A percentile compares a stretch with the other conserved stretches of the same genome.
Conservation (phyloP, 2,329 filamentous ascomycete genomes). For the Monosporascus sp. region DNA sequence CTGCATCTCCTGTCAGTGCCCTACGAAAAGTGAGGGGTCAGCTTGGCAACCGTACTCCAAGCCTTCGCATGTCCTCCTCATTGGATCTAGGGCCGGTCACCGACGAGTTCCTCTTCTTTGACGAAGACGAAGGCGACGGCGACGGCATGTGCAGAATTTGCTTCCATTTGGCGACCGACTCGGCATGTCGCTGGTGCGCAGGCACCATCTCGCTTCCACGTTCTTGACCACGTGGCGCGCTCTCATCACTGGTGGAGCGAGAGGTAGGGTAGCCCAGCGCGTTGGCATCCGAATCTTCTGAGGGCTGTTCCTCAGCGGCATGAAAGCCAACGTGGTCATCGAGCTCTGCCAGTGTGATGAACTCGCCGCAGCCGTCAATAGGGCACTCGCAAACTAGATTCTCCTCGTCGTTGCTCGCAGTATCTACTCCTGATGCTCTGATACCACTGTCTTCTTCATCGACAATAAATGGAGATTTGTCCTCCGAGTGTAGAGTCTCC, state of each 20-base stretch:
- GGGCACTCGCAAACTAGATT: conserved; percentile 47
- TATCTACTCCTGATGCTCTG: neutral
- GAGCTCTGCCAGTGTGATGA: conserved; percentile 46
- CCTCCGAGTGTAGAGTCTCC: conserved; percentile 23
- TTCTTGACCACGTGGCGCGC: too few relatives aligned
- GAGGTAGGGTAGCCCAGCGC: neutral
- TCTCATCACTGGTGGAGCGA: too few relatives aligned
- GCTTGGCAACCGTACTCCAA: conserved; percentile 25
- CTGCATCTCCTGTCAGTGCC: conserved; percentile 20
- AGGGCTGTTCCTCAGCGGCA: conserved; percentile 36
- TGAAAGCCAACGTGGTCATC: conserved; percentile 57
- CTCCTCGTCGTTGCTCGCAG: conserved; percentile 2
- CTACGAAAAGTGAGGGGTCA: neutral
- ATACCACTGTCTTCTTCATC: conserved; percentile 2
- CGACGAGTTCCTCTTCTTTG: neutral
- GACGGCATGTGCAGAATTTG: conserved; percentile 25
- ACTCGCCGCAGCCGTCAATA: conserved; percentile 53
- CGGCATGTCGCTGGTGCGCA: neutral
- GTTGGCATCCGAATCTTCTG: conserved; percentile 29
- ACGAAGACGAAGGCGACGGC: neutral
- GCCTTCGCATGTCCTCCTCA: conserved; percentile 7
- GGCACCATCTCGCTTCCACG: too few relatives aligned
- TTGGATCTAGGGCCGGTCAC: neutral
- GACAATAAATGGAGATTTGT: conserved; percentile 17
- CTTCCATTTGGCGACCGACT: conserved; percentile 21